Evolutionary conservation across 345 rosid species (phyloP).

Genomic region (Moringa oleifera): DNA sequence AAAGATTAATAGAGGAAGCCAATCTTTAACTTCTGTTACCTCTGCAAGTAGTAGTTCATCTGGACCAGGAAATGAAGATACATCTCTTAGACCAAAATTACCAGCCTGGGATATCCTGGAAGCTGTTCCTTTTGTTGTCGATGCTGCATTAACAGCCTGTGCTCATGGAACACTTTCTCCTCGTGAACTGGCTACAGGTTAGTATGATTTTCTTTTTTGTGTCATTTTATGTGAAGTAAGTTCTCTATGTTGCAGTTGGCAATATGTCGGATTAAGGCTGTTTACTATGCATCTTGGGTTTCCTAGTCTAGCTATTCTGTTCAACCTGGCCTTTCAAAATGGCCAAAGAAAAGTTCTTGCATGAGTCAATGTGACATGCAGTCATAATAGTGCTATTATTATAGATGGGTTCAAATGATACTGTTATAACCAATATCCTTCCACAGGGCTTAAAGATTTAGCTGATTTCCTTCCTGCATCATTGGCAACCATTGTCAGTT

Average conservation of each 20-base stretch:
- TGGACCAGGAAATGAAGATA: conserved; percentile 64
- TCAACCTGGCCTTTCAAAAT: neutral
- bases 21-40: conserved; percentile 51
- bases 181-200: conserved; percentile 96
- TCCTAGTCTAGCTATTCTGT: neutral
- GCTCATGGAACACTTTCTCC: conserved; percentile 94
- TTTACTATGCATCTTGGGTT: conserved; percentile 4
- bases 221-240: neutral
- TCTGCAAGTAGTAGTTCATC: conserved; percentile 85
- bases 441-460: conserved; percentile 86
- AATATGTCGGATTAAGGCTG: neutral
- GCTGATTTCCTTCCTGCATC: conserved; percentile 96
- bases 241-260: neutral
- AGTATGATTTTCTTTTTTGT: conserved; percentile 2
- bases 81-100: conserved; percentile 50
- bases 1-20: conserved; percentile 59
- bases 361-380: conserved; percentile 1
- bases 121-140: conserved; percentile 87
- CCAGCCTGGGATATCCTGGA: conserved; percentile 98
- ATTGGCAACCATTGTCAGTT: conserved; percentile 85
- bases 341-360: neutral
- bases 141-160: conserved; percentile 94
- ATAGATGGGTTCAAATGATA: conserved; percentile 4
- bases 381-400: neutral
- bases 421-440: conserved; percentile 5